phyloP scores from a whole-genome alignment of 345 rosid species.

The Psidium guajava region DNA sequence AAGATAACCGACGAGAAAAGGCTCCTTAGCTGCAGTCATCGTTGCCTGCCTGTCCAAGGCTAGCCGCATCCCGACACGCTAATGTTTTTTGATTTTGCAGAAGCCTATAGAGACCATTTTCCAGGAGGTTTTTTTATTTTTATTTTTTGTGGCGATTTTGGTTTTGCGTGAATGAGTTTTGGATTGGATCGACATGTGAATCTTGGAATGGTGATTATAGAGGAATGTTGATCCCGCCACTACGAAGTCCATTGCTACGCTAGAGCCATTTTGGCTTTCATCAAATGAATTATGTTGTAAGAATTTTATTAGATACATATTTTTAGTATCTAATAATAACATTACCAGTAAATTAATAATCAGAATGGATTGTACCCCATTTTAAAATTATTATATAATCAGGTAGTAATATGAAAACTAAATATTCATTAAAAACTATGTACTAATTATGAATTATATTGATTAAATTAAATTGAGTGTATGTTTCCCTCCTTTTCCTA shows the following conservation, averaged over 20 bases:
- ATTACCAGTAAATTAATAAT: not conserved
- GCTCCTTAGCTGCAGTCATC: not conserved
- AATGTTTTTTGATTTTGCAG: not conserved
- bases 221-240: not conserved
- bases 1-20: not conserved
- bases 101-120: not conserved
- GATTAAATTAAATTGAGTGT: not conserved
- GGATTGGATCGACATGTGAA: not conserved
- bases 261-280: not conserved
- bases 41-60: not conserved
- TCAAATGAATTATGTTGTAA: not conserved
- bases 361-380: not conserved
- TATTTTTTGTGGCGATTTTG: not conserved
- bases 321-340: not conserved
- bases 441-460: not conserved
- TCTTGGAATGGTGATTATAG: not conserved
- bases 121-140: not conserved
- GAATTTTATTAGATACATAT: not conserved
- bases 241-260: not conserved
- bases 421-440: not conserved
- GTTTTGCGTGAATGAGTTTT: not conserved
- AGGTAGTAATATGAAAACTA: not conserved
- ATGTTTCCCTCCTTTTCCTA: too few species aligned
- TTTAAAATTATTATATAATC: not conserved
- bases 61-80: not conserved